phyloP scores from a whole-genome alignment of 257 asterid genomes.

The Sherardia arvensis region DNA sequence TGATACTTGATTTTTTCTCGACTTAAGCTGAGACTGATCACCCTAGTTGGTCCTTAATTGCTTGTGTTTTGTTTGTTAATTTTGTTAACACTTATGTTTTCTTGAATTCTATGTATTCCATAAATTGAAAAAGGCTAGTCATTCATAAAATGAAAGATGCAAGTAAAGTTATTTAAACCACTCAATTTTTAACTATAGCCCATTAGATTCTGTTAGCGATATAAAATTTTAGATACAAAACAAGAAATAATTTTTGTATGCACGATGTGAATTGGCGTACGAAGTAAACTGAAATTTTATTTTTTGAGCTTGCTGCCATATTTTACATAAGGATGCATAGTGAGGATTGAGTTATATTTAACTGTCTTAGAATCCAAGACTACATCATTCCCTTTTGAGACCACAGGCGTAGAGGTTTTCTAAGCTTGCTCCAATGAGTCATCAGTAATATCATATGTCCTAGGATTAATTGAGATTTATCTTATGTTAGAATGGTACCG shows the following conservation, averaged over 20 bases:
- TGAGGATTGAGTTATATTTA: neutral
- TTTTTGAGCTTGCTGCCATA: neutral
- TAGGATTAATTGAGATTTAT: too few species aligned
- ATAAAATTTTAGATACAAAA: too few species aligned
- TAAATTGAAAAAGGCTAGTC: neutral
- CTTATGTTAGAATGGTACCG: too few species aligned
- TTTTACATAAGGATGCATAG: neutral
- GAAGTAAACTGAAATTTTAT: neutral
- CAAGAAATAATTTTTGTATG: too few species aligned
- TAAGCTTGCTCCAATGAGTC: neutral
- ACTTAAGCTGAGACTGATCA: too few species aligned
- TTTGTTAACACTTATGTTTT: too few species aligned
- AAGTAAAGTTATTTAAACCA: neutral
- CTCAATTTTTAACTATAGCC: neutral
- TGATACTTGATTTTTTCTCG: conserved; percentile 3
- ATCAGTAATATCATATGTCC: neutral
- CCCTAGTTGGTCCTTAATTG: neutral
- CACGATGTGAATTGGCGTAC: neutral
- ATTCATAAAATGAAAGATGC: neutral
- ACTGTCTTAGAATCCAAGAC: neutral
- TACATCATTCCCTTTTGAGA: neutral
- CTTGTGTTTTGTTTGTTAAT: too few species aligned
- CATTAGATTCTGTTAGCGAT: neutral
- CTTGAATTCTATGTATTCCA: neutral
- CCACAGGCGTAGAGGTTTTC: neutral